phyloP scores from a whole-genome alignment of 2,329 filamentous ascomycete genomes.

The Monosporascus sp. region DNA sequence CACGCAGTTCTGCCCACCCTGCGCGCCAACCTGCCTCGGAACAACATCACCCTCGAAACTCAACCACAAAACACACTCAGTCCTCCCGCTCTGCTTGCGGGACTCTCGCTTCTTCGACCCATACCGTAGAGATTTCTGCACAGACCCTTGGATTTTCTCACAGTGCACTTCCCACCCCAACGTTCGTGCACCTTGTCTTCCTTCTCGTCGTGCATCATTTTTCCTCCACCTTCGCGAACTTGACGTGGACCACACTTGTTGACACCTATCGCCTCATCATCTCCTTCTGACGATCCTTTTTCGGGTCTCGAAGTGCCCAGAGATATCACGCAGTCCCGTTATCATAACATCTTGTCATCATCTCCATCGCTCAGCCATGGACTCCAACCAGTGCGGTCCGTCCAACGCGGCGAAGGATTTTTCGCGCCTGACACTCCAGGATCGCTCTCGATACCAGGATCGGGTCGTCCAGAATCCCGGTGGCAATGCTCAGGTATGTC shows the following conservation, averaged over 20 bases:
- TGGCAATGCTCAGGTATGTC: neutral
- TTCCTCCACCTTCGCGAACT: too few relatives aligned
- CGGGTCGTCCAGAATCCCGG: constrained; percentile 36
- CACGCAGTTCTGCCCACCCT: too few relatives aligned
- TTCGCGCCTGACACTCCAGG: constrained; percentile 62
- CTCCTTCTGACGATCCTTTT: too few relatives aligned
- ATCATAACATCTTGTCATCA: neutral
- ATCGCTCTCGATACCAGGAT: constrained; percentile 70
- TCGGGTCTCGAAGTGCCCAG: too few relatives aligned
- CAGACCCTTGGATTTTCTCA: neutral
- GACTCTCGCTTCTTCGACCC: neutral
- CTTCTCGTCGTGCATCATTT: too few relatives aligned
- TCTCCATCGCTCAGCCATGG: constrained; percentile 26
- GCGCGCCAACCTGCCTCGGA: too few relatives aligned
- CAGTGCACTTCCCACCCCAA: too few relatives aligned
- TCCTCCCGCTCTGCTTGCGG: neutral
- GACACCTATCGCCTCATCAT: too few relatives aligned
- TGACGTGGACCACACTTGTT: too few relatives aligned
- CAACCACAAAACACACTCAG: too few relatives aligned
- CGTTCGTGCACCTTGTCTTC: too few relatives aligned
- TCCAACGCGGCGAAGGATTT: constrained; percentile 72
- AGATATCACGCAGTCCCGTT: neutral
- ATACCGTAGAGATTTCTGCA: neutral
- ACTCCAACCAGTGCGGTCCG: constrained; percentile 58
- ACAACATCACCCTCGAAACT: too few relatives aligned